phyloP scores from a whole-genome alignment of 495 filamentous ascomycete genomes.

The Aspergillus heteromorphus region DNA sequence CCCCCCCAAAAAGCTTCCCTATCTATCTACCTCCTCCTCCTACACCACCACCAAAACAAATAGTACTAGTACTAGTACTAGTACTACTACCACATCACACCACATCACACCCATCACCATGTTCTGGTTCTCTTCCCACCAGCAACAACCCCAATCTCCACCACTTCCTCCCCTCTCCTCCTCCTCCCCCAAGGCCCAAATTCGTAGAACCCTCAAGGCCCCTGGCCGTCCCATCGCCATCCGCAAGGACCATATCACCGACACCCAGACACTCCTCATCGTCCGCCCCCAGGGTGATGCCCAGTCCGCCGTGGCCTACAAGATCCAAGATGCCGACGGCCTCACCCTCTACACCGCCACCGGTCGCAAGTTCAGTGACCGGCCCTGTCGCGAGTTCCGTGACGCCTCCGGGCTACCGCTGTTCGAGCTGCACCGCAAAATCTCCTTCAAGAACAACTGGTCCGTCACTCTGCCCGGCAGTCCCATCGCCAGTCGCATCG shows the following conservation, averaged over 20 bases:
- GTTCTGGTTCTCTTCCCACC: conserved; percentile 2
- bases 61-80: too few relatives aligned
- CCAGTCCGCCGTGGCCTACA: conserved; percentile 6
- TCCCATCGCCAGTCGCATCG: conserved; percentile 8
- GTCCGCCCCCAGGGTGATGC: conserved; percentile 9
- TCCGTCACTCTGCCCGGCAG: conserved; percentile 23
- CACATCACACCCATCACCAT: neutral
- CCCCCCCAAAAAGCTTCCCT: neutral
- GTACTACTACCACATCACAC: too few relatives aligned
- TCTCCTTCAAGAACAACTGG: conserved; percentile 12
- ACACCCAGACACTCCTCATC: conserved; percentile 7
- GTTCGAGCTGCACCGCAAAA: conserved; percentile 22
- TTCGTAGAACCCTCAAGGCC: conserved; percentile 13
- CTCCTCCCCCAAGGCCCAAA: neutral
- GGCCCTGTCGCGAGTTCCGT: conserved; percentile 13
- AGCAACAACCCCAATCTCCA: neutral
- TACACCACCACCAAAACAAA: too few relatives aligned
- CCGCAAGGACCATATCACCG: conserved; percentile 10
- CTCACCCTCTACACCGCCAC: conserved; percentile 5
- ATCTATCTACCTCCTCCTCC: neutral
- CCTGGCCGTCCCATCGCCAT: conserved; percentile 15
- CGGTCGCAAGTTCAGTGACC: conserved; percentile 13
- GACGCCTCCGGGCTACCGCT: conserved; percentile 15
- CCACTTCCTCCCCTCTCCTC: neutral
- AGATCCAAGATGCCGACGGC: conserved; percentile 7